Evolutionary conservation across 2,329 filamentous ascomycete genomes (phyloP).

Genomic region (Fonsecaea monophora): DNA sequence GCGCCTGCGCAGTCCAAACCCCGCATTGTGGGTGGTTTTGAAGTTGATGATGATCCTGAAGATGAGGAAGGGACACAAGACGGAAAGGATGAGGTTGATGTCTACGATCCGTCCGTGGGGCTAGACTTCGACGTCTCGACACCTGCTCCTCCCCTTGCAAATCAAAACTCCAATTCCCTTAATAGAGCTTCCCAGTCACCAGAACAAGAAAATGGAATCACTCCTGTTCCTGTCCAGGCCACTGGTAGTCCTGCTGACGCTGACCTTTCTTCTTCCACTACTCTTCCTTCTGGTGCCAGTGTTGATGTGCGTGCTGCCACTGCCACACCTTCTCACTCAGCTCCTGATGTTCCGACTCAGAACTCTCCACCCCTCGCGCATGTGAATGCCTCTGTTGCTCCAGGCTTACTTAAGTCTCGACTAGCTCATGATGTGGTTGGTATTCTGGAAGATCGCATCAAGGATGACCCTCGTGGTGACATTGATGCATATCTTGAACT

Average conservation of each 20-base stretch:
- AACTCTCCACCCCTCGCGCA: slow-evolving; percentile 34
- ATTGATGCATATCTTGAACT: slow-evolving; percentile 89
- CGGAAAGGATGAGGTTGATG: slow-evolving; percentile 40
- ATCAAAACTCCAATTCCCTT: slow-evolving; percentile 28
- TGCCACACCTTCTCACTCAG: slow-evolving; percentile 53
- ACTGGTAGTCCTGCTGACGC: slow-evolving; percentile 57
- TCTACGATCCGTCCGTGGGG: slow-evolving; percentile 40
- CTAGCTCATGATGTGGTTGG: slow-evolving; percentile 76
- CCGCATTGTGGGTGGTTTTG: slow-evolving; percentile 63
- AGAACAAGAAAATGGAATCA: slow-evolving; percentile 60
- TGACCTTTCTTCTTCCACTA: slow-evolving; percentile 47
- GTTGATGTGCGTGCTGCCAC: slow-evolving; percentile 53
- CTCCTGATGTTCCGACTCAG: slow-evolving; percentile 34
- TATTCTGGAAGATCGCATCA: slow-evolving; percentile 86
- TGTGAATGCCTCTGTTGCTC: slow-evolving; percentile 41
- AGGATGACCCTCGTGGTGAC: slow-evolving; percentile 90
- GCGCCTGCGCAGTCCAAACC: slow-evolving; percentile 49
- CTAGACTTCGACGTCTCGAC: slow-evolving; percentile 37
- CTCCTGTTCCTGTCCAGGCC: slow-evolving; percentile 53
- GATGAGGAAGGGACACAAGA: slow-evolving; percentile 47
- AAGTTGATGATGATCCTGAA: slow-evolving; percentile 68
- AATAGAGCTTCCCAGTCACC: slow-evolving; percentile 63
- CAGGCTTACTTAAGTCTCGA: slow-evolving; percentile 56
- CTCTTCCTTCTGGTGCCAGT: slow-evolving; percentile 54
- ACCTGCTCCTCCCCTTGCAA: slow-evolving; percentile 34